Conservation (phyloP, 306 rosid genomes). For the Vigna mungo region DNA sequence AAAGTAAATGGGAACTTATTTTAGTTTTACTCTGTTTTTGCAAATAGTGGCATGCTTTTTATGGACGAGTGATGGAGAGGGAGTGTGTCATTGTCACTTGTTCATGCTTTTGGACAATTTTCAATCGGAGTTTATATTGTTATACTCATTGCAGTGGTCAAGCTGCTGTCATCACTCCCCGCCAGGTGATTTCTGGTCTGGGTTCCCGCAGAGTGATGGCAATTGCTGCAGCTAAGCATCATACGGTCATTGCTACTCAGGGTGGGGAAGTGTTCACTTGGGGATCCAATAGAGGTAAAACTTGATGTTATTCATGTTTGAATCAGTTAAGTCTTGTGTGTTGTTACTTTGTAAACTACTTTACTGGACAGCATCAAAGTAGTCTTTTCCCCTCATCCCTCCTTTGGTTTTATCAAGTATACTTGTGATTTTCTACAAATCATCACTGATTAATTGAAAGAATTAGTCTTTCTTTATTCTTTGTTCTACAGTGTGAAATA, state of each 20-base stretch:
- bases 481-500: slow-evolving; percentile 22
- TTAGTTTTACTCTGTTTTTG: neutral
- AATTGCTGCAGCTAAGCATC: slow-evolving; percentile 98
- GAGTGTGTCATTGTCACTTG: slow-evolving; percentile 16
- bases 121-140: slow-evolving; percentile 46
- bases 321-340: slow-evolving; percentile 24
- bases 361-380: slow-evolving; percentile 4
- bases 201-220: slow-evolving; percentile 87
- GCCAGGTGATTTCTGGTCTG: slow-evolving; percentile 87
- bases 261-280: slow-evolving; percentile 97
- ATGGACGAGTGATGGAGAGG: neutral
- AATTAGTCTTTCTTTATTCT: slow-evolving; percentile 32
- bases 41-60: neutral
- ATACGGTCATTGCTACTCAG: slow-evolving; percentile 87
- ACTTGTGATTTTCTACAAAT: neutral
- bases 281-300: slow-evolving; percentile 99
- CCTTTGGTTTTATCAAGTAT: neutral
- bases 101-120: slow-evolving; percentile 31
- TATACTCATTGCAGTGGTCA: slow-evolving; percentile 81
- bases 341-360: slow-evolving; percentile 18
- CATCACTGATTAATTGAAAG: slow-evolving; percentile 14
- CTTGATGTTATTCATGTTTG: slow-evolving; percentile 20
- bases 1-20: slow-evolving; percentile 24
- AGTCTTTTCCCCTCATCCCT: slow-evolving; percentile 35
- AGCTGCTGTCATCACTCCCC: slow-evolving; percentile 99